phyloP scores from a whole-genome alignment of 805 yeast species.

The Kuraishia floccosa region DNA sequence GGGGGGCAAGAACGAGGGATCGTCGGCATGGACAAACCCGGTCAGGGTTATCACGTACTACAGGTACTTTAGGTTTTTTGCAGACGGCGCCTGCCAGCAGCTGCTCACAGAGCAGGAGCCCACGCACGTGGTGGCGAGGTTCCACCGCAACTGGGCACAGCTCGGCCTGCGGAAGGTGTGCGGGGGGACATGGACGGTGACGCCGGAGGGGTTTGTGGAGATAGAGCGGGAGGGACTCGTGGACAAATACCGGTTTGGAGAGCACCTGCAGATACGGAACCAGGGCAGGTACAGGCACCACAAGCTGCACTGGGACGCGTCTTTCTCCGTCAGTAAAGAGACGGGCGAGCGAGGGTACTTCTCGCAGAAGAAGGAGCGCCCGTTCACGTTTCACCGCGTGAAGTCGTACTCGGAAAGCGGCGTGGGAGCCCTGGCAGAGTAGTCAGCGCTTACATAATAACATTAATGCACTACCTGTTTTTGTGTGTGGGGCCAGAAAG shows the following conservation, averaged over 20 bases:
- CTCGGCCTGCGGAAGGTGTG: constrained; percentile 22
- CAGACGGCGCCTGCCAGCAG: constrained; percentile 65
- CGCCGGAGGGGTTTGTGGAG: constrained; percentile 39
- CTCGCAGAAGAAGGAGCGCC: constrained; percentile 59
- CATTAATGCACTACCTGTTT: too few relatives aligned
- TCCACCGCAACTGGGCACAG: constrained; percentile 21
- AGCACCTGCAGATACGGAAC: constrained; percentile 46
- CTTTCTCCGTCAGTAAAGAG: constrained; percentile 44
- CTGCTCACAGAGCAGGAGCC: constrained; percentile 71
- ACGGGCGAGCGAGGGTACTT: constrained; percentile 45
- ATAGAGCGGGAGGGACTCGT: constrained; percentile 48
- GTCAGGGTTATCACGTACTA: constrained; percentile 80
- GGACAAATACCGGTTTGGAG: constrained; percentile 49
- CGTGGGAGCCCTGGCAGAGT: too few relatives aligned
- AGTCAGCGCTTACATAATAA: too few relatives aligned
- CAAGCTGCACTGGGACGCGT: constrained; percentile 60
- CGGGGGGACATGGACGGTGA: constrained; percentile 47
- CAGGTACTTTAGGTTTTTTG: constrained; percentile 71
- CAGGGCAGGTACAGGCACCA: constrained; percentile 53
- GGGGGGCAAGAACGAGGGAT: constrained; percentile 62
- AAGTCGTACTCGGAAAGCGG: too few relatives aligned
- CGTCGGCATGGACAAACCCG: constrained; percentile 62
- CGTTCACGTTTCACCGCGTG: constrained; percentile 68
- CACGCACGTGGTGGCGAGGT: constrained; percentile 43
- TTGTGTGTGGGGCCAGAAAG: too few relatives aligned